Evolutionary conservation across 2,329 filamentous ascomycete species (phyloP).

Genomic region (Dryadomyces quercus-mongolicae): DNA sequence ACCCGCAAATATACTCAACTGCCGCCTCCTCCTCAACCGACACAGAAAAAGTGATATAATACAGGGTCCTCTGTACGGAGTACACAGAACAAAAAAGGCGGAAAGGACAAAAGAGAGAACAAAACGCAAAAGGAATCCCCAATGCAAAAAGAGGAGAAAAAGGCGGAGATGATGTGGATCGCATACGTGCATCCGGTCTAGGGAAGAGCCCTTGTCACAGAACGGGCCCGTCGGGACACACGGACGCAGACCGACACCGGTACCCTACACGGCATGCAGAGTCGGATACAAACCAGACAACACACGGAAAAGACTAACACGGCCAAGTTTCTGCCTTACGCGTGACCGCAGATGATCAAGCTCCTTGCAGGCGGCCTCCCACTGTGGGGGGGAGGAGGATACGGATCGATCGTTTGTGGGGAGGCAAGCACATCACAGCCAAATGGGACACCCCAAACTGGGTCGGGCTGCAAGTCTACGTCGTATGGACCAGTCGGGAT

Average conservation of each 20-base stretch:
- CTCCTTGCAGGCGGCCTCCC: neutral
- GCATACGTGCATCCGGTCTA: no score
- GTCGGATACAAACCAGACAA: neutral
- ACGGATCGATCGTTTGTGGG: neutral
- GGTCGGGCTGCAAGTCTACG: neutral
- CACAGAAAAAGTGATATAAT: neutral
- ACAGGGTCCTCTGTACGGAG: no score
- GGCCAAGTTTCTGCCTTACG: neutral
- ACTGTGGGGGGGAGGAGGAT: neutral
- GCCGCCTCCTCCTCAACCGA: neutral
- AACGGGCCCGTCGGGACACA: no score
- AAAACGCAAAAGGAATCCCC: no score
- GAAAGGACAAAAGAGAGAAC: neutral
- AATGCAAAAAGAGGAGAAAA: no score
- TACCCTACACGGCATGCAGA: neutral
- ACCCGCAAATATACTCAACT: no score
- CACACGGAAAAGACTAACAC: neutral
- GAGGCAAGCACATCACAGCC: neutral
- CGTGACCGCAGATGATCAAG: neutral
- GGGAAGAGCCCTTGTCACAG: no score
- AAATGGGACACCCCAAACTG: neutral
- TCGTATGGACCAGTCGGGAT: neutral
- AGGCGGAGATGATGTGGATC: no score
- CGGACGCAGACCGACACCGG: neutral
- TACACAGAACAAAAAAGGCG: neutral